Percentiles rank a stretch among this genome's conserved stretches.
Evolutionary conservation across 176 grass and related monocot species (phyloP).

Genomic region (Phragmites australis): DNA sequence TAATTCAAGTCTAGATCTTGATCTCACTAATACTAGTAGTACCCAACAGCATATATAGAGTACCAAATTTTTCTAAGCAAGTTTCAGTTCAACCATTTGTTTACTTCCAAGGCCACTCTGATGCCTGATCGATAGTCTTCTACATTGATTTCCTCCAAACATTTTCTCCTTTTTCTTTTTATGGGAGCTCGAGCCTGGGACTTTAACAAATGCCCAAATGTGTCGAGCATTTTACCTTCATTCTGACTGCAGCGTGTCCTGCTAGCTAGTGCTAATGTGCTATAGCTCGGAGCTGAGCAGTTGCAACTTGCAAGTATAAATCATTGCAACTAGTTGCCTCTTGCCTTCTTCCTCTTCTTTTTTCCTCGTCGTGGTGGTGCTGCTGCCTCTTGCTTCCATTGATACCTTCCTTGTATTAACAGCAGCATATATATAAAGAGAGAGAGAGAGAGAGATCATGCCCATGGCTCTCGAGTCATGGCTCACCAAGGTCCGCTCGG

Average conservation of each 20-base stretch:
- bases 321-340: neutral
- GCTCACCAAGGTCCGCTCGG: constrained; percentile 70
- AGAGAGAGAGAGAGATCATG: neutral
- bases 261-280: too few species aligned
- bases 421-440: neutral
- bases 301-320: neutral
- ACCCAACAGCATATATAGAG: neutral
- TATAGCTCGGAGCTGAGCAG: too few species aligned
- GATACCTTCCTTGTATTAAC: neutral
- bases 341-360: neutral
- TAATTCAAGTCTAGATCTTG: neutral
- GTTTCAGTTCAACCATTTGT: neutral
- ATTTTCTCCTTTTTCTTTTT: too few species aligned
- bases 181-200: too few species aligned
- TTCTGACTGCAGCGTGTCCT: neutral
- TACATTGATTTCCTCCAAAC: too few species aligned
- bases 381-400: neutral
- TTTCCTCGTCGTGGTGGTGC: neutral
- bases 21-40: neutral
- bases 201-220: too few species aligned
- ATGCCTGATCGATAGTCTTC: neutral
- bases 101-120: neutral
- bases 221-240: neutral
- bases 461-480: constrained; percentile 78
- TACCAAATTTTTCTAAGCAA: neutral